phyloP scores from a whole-genome alignment of 2,329 filamentous ascomycete species.

The Emmonsiellopsis sp. region DNA sequence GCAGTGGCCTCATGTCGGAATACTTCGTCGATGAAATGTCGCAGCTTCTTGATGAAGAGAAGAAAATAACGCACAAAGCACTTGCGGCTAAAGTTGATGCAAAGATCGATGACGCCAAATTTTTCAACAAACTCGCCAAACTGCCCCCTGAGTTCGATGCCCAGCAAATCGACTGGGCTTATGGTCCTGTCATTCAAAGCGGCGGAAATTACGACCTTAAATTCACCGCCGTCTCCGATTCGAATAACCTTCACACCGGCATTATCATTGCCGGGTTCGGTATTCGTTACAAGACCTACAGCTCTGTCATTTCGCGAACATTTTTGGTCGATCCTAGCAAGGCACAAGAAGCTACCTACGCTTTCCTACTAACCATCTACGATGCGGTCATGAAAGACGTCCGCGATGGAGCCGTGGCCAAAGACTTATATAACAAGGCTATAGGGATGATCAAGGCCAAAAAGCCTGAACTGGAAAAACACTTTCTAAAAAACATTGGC shows the following conservation, averaged over 20 bases:
- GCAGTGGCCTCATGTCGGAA: conserved; percentile 86
- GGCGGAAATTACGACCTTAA: conserved; percentile 91
- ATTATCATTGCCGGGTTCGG: conserved; percentile 91
- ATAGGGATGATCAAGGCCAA: conserved; percentile 70
- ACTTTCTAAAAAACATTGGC: conserved; percentile 88
- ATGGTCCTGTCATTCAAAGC: conserved; percentile 85
- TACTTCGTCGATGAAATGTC: conserved; percentile 99
- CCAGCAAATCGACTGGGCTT: conserved; percentile 84
- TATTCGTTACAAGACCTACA: conserved; percentile 91
- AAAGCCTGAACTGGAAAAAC: conserved; percentile 89
- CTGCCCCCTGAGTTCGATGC: conserved; percentile 80
- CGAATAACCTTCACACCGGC: conserved; percentile 76
- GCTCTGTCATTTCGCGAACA: conserved; percentile 81
- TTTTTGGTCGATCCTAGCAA: conserved; percentile 97
- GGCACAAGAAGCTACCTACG: conserved; percentile 88
- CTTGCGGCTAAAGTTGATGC: conserved; percentile 80
- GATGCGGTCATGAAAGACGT: conserved; percentile 85
- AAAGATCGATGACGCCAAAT: conserved; percentile 88
- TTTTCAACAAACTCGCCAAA: conserved; percentile 77
- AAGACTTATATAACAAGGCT: conserved; percentile 88
- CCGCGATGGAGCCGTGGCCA: conserved; percentile 72
- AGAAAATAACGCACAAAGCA: conserved; percentile 85
- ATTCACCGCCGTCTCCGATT: conserved; percentile 67
- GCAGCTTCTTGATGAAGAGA: conserved; percentile 86
- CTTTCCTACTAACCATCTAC: conserved; percentile 73